Conservation (phyloP, 2,329 filamentous ascomycete genomes). For the Teratosphaeria destructans region DNA sequence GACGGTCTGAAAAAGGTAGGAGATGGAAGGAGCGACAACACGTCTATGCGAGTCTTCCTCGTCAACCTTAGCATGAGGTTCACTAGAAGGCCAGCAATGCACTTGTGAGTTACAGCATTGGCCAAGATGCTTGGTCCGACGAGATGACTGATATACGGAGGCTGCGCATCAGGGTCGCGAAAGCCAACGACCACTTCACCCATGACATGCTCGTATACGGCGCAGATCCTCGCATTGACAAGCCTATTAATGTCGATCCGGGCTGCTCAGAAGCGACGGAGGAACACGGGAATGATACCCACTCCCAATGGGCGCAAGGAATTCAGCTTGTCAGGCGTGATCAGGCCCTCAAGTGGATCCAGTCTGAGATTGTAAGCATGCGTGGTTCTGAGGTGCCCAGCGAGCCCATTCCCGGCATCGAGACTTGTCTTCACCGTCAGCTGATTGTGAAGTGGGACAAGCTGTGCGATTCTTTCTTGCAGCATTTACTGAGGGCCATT, state of each 20-base stretch:
- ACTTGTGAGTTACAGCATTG: not conserved
- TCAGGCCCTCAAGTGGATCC: not conserved
- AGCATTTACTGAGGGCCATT: not conserved
- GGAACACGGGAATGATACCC: not conserved
- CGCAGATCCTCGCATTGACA: not conserved
- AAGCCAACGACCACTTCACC: not conserved
- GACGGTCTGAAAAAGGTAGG: not conserved
- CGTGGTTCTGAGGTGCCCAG: not conserved
- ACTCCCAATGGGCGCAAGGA: not conserved
- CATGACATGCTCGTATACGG: not conserved
- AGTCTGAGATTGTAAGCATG: not conserved
- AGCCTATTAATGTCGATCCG: not conserved
- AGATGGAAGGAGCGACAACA: not conserved
- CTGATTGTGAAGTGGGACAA: not conserved
- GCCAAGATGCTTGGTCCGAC: not conserved
- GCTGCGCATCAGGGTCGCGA: not conserved
- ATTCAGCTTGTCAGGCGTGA: not conserved
- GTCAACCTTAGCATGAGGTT: not conserved
- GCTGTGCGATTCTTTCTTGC: not conserved
- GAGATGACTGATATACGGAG: not conserved
- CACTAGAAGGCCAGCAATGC: not conserved
- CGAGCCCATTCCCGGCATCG: not conserved
- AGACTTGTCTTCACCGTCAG: not conserved
- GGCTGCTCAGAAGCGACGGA: not conserved
- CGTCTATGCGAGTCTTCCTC: not conserved